Conservation (phyloP, 805 yeast species). For the Yamadazyma insecticola region DNA sequence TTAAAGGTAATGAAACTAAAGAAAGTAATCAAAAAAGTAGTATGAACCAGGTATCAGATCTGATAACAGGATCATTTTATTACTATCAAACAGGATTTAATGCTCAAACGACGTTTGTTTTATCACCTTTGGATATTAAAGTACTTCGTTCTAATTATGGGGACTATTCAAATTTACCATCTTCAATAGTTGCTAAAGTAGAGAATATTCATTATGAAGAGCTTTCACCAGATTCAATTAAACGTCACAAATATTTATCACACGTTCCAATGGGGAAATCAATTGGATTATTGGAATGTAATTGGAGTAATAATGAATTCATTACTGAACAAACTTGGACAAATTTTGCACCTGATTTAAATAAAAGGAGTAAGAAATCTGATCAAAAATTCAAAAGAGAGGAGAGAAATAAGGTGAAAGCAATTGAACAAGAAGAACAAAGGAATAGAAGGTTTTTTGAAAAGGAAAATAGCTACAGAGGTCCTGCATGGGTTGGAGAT, state of each 20-base stretch:
- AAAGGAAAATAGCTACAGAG: constrained; percentile 43
- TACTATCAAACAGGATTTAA: constrained; percentile 78
- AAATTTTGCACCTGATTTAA: constrained; percentile 50
- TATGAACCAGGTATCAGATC: too few relatives aligned
- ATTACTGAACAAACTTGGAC: constrained; percentile 33
- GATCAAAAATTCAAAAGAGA: constrained; percentile 50
- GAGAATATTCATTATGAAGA: constrained; percentile 69
- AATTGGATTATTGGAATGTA: constrained; percentile 77
- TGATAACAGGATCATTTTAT: too few relatives aligned
- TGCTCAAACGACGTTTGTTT: constrained; percentile 55
- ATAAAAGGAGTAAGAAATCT: constrained; percentile 50
- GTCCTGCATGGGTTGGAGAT: constrained; percentile 21
- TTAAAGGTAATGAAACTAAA: constrained; percentile 8
- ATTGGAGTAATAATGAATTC: constrained; percentile 54
- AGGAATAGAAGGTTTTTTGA: constrained; percentile 56
- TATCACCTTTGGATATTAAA: constrained; percentile 77
- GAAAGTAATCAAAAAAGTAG: constrained; percentile 38
- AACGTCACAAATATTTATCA: constrained; percentile 66
- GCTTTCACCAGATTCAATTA: constrained; percentile 52
- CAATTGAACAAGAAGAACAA: constrained; percentile 55
- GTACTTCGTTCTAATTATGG: constrained; percentile 62
- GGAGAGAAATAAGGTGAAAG: constrained; percentile 53
- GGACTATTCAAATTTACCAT: constrained; percentile 62
- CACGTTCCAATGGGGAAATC: constrained; percentile 86
- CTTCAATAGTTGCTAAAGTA: constrained; percentile 52